These are phyloP conservation scores for Puccinellia tenuiflora DNA, from an alignment of 176 grass and related monocot species.

Conservation along the genomic window DNA sequence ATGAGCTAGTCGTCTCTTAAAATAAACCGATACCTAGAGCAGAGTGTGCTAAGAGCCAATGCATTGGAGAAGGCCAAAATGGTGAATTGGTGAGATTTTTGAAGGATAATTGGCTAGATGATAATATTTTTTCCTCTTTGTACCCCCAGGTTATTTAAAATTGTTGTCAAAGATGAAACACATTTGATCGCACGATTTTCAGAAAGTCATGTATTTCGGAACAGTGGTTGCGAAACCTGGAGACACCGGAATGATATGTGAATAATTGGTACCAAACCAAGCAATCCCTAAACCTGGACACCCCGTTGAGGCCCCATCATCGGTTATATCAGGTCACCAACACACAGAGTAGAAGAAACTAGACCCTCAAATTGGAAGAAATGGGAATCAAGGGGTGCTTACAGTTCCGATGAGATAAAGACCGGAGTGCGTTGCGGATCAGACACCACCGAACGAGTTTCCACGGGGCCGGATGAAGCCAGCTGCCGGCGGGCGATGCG, in stretches of 20 bases:
- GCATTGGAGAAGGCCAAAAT: too few species aligned
- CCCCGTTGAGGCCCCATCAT: background rate
- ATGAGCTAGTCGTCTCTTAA: too few species aligned
- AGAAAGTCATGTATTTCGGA: background rate
- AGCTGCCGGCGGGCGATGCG: constrained; percentile 28
- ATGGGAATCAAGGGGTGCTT: background rate
- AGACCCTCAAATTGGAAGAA: background rate
- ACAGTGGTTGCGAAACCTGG: too few species aligned
- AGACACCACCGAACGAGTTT: constrained; percentile 13
- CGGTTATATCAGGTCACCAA: background rate
- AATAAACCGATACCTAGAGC: too few species aligned
- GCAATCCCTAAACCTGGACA: background rate
- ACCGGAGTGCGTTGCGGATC: background rate
- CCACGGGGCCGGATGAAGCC: constrained; percentile 16
- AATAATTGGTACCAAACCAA: background rate
- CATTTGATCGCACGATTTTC: background rate
- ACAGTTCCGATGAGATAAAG: background rate
- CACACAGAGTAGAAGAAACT: background rate
- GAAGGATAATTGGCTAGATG: too few species aligned
- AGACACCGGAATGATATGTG: too few species aligned
- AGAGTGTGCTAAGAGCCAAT: too few species aligned
- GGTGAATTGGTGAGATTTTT: too few species aligned
- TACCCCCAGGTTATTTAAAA: too few species aligned
- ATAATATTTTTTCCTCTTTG: too few species aligned
- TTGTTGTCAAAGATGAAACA: background rate